Evolutionary conservation across 208 protist genomes (phyloP), one percentile per base, ranked within the genome.

Genomic region (Naegleria gruberi): DNA sequence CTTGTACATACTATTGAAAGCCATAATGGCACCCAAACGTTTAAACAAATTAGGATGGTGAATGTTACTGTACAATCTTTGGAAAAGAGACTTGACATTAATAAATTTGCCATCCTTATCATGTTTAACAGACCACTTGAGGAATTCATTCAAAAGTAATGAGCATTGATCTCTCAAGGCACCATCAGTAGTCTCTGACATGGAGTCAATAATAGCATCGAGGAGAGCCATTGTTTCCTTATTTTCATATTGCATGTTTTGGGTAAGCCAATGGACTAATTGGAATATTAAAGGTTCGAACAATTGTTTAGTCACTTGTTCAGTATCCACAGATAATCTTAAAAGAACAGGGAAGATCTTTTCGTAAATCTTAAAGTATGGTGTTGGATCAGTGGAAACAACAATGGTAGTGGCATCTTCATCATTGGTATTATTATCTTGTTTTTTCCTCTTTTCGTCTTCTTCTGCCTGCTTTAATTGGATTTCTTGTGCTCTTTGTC

Each of bases 201-300:
- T 42, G 30, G 84, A 93, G 12, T 92, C 93, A 19, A 94, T 42
- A 1, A 96, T 91, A 5, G 93, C 85, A 81, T 95, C 93, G 15
- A 96, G 57, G 37, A 96, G 83, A 1, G 82, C 81, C 89, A 92
- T 93, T 0, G 93, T 95, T 46, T 96, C 93, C 30, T 90, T 89
- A n/a, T 74, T 91, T 46, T 95, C 93, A 77, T 87, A 90, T 19
- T 77, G 51, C n/a, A 86, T 87, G 26, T 90, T 93, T 57, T 91
- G 91, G 23, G 95, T 94, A 82, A 97, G 95, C 93, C 95, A 97
- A 91, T 95, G 95, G 34, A 96, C 92, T 12, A 96, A 90, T 92
- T 97, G 95, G 42, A 95, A 89, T 0, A 95, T 73, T 30, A 97
- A 90, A 40, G 93, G 92, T 34, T 91, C 89, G 83, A 97, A 97